Percentiles rank a stretch among this genome's conserved stretches.
Conservation (phyloP, 2,329 filamentous ascomycete genomes). For the Hortaea sp. region DNA sequence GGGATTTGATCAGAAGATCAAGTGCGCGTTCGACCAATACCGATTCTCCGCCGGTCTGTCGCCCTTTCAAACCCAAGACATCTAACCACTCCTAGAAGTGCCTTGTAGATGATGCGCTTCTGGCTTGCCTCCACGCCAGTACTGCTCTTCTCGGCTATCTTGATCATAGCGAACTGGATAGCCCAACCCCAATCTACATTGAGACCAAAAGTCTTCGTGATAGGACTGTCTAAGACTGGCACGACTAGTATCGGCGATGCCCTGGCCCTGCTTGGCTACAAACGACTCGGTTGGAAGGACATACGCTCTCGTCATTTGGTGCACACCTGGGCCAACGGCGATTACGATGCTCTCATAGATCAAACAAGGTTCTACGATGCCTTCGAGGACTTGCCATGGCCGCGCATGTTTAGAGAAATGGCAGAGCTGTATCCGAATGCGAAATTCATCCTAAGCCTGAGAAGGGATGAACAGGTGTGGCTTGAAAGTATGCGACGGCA, state of each 20-base stretch:
- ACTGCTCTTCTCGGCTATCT: neutral
- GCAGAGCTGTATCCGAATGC: conserved; percentile 18
- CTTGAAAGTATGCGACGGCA: conserved; percentile 19
- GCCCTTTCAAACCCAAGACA: too few species aligned
- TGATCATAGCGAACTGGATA: conserved; percentile 7
- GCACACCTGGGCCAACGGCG: conserved; percentile 19
- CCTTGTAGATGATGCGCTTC: neutral
- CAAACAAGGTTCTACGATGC: conserved; percentile 20
- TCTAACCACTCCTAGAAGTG: too few species aligned
- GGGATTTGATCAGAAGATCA: too few species aligned
- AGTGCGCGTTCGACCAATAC: too few species aligned
- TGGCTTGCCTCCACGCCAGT: neutral
- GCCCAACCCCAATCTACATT: conserved; percentile 13
- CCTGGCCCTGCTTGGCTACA: conserved; percentile 18
- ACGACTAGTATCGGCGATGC: conserved; percentile 23
- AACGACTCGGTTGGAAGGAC: conserved; percentile 23
- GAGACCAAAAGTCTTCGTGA: conserved; percentile 22
- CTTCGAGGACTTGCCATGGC: conserved; percentile 23
- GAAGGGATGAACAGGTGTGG: conserved; percentile 22
- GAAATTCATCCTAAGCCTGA: conserved; percentile 20
- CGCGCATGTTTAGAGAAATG: conserved; percentile 20
- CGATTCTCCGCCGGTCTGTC: too few species aligned
- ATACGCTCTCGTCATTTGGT: conserved; percentile 21
- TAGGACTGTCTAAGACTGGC: conserved; percentile 23
- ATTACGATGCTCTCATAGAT: conserved; percentile 11